phyloP scores from a whole-genome alignment of 2,329 filamentous ascomycete genomes.

The Cryphonectria radicalis region DNA sequence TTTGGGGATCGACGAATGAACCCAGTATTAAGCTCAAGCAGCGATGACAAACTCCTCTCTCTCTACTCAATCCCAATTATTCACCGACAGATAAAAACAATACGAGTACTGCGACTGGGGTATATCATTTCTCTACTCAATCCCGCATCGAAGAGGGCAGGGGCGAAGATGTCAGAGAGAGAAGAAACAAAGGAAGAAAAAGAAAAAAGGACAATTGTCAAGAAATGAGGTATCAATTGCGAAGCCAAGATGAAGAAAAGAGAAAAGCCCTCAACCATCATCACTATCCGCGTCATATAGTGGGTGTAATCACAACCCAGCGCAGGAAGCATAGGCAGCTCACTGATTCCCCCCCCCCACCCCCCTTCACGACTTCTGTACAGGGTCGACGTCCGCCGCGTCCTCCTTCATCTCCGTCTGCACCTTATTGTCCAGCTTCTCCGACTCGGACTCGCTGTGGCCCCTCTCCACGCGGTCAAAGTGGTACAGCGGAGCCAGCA shows the following conservation, averaged over 20 bases:
- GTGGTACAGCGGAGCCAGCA: constrained; percentile 49
- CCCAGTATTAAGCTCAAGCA: not conserved
- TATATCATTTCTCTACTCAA: not conserved
- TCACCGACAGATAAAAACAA: not conserved
- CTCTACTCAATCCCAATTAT: not conserved
- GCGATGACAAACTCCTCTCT: not conserved
- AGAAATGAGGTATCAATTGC: constrained; percentile 6
- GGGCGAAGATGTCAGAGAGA: too few relatives aligned
- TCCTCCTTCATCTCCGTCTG: constrained; percentile 5
- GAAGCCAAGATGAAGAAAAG: not conserved
- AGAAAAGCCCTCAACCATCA: not conserved
- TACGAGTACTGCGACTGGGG: not conserved
- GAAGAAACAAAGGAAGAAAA: not conserved
- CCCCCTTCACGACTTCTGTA: not conserved
- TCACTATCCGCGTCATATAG: not conserved
- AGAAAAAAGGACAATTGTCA: not conserved
- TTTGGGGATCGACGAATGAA: too few relatives aligned
- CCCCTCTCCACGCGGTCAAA: constrained; percentile 35
- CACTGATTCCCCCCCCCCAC: too few relatives aligned
- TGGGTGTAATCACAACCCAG: not conserved
- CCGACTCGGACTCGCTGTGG: constrained; percentile 16
- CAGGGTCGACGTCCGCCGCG: not conserved
- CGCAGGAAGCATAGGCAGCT: not conserved
- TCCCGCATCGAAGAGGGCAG: not conserved
- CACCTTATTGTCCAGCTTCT: constrained; percentile 14